phyloP scores from a whole-genome alignment of 371 early-diverging fungal species.

The Mortierella sp. region DNA sequence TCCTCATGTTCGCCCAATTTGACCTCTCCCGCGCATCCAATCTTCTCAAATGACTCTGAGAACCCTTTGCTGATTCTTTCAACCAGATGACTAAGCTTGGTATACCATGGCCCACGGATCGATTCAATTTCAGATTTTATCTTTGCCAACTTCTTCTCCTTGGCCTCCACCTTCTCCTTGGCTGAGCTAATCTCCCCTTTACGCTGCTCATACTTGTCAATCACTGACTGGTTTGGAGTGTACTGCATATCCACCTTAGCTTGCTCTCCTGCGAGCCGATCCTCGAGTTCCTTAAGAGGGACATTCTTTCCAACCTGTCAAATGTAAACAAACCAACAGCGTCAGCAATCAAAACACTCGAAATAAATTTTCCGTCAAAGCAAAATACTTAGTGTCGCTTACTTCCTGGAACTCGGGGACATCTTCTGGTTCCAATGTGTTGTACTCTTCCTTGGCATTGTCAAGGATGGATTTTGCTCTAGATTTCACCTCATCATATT shows the following conservation, averaged over 20 bases:
- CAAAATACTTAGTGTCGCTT: neutral
- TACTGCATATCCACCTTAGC: slow-evolving; percentile 65
- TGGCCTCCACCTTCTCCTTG: slow-evolving; percentile 54
- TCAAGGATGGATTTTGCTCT: slow-evolving; percentile 58
- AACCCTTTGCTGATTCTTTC: slow-evolving; percentile 77
- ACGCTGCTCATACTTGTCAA: slow-evolving; percentile 77
- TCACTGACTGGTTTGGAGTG: slow-evolving; percentile 64
- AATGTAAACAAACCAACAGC: neutral
- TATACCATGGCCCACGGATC: slow-evolving; percentile 74
- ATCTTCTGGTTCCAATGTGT: slow-evolving; percentile 59
- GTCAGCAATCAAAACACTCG: slow-evolving; percentile 7
- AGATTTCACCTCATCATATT: slow-evolving; percentile 55
- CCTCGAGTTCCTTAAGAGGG: slow-evolving; percentile 61
- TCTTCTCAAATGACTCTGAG: slow-evolving; percentile 79
- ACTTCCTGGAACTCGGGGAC: slow-evolving; percentile 66
- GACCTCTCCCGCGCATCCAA: slow-evolving; percentile 94
- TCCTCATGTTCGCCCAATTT: slow-evolving; percentile 78
- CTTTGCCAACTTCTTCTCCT: slow-evolving; percentile 43
- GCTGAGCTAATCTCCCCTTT: slow-evolving; percentile 62
- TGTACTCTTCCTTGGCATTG: slow-evolving; percentile 61
- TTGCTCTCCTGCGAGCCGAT: slow-evolving; percentile 62
- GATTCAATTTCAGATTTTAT: slow-evolving; percentile 54
- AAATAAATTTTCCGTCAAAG: neutral
- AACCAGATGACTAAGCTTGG: slow-evolving; percentile 71
- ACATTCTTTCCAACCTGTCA: slow-evolving; percentile 60